Conservation (phyloP, 148 eudicot species). For the Chenopodium formosanum region DNA sequence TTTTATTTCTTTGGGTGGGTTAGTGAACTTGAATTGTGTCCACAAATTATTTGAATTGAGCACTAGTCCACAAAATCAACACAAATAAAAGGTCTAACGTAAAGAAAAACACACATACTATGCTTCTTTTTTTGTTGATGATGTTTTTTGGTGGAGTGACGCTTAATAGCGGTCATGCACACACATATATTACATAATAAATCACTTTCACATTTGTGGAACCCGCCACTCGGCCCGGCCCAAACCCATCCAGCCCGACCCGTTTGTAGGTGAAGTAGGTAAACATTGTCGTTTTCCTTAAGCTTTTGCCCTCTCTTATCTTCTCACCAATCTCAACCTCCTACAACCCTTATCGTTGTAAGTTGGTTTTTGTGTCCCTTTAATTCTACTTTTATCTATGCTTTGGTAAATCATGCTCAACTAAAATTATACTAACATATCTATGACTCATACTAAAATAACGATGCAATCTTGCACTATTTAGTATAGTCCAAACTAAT, state of each 20-base stretch:
- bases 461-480: too few species aligned
- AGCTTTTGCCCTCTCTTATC: background rate
- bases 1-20: conserved; percentile 6
- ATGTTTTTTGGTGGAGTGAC: conserved; percentile 14
- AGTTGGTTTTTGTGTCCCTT: background rate
- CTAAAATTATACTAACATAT: background rate
- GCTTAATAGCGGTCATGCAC: conserved; percentile 21
- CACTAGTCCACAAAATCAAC: background rate
- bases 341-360: background rate
- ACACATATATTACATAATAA: background rate
- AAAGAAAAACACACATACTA: background rate
- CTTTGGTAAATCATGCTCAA: background rate
- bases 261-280: conserved; percentile 21
- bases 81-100: background rate
- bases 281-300: conserved; percentile 17
- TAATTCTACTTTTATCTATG: background rate
- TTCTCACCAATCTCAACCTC: conserved; percentile 18
- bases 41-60: conserved; percentile 8
- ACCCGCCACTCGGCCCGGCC: background rate
- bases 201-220: background rate
- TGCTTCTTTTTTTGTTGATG: background rate
- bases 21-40: conserved; percentile 13
- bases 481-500: too few species aligned
- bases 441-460: too few species aligned
- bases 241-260: too few species aligned